Evolutionary conservation across 2,329 filamentous ascomycete species (phyloP).

Genomic region (Cephalotrichum gorgonifer): DNA sequence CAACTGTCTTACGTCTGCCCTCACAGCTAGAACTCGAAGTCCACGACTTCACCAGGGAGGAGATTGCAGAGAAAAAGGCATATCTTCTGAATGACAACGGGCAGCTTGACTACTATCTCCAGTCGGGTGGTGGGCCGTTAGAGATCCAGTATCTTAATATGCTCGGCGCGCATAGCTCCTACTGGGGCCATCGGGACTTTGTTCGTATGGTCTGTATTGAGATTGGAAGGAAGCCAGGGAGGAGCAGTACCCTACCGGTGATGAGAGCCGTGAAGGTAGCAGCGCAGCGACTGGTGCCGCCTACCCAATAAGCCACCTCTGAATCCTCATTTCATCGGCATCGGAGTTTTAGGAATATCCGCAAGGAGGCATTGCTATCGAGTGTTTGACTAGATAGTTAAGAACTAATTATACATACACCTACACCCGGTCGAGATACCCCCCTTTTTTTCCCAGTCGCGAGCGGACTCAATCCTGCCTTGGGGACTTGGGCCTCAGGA

Average conservation of each 20-base stretch:
- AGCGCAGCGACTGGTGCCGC: constrained; percentile 17
- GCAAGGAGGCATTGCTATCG: background rate
- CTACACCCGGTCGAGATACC: background rate
- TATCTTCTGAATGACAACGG: constrained; percentile 90
- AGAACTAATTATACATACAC: background rate
- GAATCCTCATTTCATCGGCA: background rate
- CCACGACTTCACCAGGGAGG: constrained; percentile 87
- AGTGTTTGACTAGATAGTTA: background rate
- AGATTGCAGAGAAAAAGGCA: constrained; percentile 82
- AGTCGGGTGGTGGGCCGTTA: constrained; percentile 73
- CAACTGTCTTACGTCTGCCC: constrained; percentile 35
- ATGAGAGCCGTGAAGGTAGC: constrained; percentile 48
- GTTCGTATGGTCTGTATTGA: constrained; percentile 85
- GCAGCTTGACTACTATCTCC: constrained; percentile 84
- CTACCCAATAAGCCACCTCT: background rate
- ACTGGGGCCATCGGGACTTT: constrained; percentile 83
- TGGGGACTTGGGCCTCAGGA: too few relatives aligned
- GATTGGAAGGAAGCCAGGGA: constrained; percentile 65
- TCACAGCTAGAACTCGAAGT: constrained; percentile 83
- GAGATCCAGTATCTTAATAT: constrained; percentile 97
- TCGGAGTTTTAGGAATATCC: background rate
- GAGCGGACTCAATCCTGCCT: too few relatives aligned
- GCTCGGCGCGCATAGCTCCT: constrained; percentile 89
- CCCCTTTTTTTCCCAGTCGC: background rate
- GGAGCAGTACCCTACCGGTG: constrained; percentile 42